These are phyloP conservation scores for Borealophlyctis nickersoniae DNA, from an alignment of 192 early-diverging fungal genomes.

Conservation along the genomic window DNA sequence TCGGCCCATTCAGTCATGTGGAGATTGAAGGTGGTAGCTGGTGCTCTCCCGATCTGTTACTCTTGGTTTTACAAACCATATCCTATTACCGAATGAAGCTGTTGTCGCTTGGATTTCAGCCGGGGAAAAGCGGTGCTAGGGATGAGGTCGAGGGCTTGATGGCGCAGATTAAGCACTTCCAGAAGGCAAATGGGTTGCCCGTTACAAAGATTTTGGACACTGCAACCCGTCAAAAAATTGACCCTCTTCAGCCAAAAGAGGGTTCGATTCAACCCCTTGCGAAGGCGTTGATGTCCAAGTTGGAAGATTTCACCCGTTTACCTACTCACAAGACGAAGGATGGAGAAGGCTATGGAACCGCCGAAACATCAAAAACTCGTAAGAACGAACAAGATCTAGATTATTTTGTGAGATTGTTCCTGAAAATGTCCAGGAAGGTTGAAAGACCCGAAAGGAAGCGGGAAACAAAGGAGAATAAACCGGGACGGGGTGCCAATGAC, in stretches of 20 bases:
- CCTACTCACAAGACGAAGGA: constrained; percentile 8
- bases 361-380: no score
- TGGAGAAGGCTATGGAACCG: constrained; percentile 2
- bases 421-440: constrained; percentile 5
- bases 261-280: constrained; percentile 14
- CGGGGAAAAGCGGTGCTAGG: constrained; percentile 21
- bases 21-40: constrained; percentile 17
- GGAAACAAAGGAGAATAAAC: neutral
- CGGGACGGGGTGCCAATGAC: neutral
- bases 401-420: constrained; percentile 12
- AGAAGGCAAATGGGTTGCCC: constrained; percentile 19
- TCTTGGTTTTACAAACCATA: no score
- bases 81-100: no score
- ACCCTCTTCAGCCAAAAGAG: constrained; percentile 13
- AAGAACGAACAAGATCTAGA: constrained; percentile 23
- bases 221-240: constrained; percentile 14
- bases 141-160: constrained; percentile 4
- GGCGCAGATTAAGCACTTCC: constrained; percentile 32
- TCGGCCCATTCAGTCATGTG: constrained; percentile 31
- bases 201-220: constrained; percentile 25
- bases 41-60: constrained; percentile 28
- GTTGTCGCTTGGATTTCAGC: no score
- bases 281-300: constrained; percentile 20
- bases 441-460: constrained; percentile 11
- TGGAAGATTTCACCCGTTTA: constrained; percentile 29